Evolutionary conservation across 148 eudicot species (phyloP).

Genomic region (Fagopyrum esculentum): DNA sequence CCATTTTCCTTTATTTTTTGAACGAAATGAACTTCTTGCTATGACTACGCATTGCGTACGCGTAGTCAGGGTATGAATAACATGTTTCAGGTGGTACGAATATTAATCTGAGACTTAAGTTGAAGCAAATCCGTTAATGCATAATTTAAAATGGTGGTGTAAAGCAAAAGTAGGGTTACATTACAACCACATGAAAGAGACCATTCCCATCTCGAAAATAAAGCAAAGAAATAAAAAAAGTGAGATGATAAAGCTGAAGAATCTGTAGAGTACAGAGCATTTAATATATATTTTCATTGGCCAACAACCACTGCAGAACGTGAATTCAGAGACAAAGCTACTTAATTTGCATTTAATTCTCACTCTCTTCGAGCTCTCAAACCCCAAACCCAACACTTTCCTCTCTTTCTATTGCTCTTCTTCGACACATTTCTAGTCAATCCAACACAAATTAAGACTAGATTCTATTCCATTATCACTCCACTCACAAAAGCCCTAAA

Average conservation of each 20-base stretch:
- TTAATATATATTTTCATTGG: conserved; percentile 2
- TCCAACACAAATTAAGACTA: background rate
- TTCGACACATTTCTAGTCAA: background rate
- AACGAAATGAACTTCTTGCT: too few relatives aligned
- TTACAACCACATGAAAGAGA: conserved; percentile 6
- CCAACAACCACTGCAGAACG: conserved; percentile 9
- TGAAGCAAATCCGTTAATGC: background rate
- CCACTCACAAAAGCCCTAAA: conserved; percentile 20
- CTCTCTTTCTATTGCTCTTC: background rate
- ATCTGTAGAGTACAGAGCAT: background rate
- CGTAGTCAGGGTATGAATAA: too few relatives aligned
- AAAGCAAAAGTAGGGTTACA: background rate
- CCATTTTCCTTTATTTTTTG: too few relatives aligned
- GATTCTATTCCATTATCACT: conserved; percentile 2
- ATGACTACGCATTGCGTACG: too few relatives aligned
- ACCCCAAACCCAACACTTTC: background rate
- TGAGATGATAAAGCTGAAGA: conserved; percentile 10
- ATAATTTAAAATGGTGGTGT: background rate
- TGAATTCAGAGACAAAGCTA: conserved; percentile 1
- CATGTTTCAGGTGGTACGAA: too few relatives aligned
- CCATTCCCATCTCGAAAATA: background rate
- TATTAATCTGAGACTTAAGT: too few relatives aligned
- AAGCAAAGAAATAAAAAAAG: background rate
- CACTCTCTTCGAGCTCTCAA: conserved; percentile 10
- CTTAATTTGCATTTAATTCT: conserved; percentile 11